phyloP scores from a whole-genome alignment of 768 basidiomycete genomes.

The Gymnopilus dilepis region DNA sequence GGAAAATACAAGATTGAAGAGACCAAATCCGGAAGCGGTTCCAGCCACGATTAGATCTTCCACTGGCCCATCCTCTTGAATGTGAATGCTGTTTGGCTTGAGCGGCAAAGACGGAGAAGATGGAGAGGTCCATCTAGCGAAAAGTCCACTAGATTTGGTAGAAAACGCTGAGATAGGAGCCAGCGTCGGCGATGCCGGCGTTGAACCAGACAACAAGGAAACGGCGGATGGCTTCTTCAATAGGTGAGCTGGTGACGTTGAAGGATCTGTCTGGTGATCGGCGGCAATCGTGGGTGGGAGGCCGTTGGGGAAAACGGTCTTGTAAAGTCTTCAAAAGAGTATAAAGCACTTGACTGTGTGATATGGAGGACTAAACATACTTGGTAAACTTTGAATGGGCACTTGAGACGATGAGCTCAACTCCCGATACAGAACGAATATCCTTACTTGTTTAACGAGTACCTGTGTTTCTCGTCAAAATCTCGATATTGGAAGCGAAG shows the following conservation, averaged over 20 bases:
- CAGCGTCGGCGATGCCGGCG: slow-evolving; percentile 21
- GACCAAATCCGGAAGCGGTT: slow-evolving; percentile 75
- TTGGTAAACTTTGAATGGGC: slow-evolving; percentile 80
- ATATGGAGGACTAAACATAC: slow-evolving; percentile 36
- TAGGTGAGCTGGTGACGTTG: slow-evolving; percentile 19
- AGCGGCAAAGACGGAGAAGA: slow-evolving; percentile 24
- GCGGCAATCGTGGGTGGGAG: slow-evolving; percentile 40
- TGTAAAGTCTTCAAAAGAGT: slow-evolving; percentile 55
- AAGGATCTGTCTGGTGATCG: slow-evolving; percentile 34
- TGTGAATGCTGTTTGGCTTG: slow-evolving; percentile 20
- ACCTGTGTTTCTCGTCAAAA: slow-evolving; percentile 30
- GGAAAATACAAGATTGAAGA: slow-evolving; percentile 84
- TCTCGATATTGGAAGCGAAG: slow-evolving; percentile 3
- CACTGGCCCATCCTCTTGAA: slow-evolving; percentile 54
- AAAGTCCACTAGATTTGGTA: slow-evolving; percentile 33
- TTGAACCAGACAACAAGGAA: slow-evolving; percentile 28
- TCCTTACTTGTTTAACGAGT: slow-evolving; percentile 57
- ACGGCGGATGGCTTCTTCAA: slow-evolving; percentile 26
- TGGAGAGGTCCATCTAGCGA: slow-evolving; percentile 42
- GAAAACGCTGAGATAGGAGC: slow-evolving; percentile 16
- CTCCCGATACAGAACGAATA: neutral
- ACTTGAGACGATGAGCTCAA: slow-evolving; percentile 32
- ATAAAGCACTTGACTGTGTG: neutral
- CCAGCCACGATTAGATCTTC: slow-evolving; percentile 80
- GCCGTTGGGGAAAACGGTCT: slow-evolving; percentile 68